Base-by-base conservation (phyloP, 2,329 filamentous ascomycete species). In the Verticillium nonalfalfae region DNA sequence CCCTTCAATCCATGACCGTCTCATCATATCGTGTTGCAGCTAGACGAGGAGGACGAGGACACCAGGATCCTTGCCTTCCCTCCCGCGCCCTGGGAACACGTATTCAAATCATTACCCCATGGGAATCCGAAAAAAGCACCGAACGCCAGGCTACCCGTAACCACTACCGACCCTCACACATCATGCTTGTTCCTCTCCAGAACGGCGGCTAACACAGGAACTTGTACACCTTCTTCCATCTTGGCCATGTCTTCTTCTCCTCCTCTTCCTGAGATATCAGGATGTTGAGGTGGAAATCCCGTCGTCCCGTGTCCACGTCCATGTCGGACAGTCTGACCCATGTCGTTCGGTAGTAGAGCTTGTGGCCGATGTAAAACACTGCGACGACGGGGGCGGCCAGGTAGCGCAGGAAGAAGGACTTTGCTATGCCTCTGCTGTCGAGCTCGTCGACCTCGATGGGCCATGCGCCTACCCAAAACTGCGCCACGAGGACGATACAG, bases 401-500 rank as follows among this genome's bases (percentile, higher is more conserved):
- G 72, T 89, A 92, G 64, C 84, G 81, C 62, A 88, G 76, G 75
- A 96, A 96, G 75, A 94, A 96, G 66, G 80, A 86, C 64, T 85
- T 73, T 0, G 84, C 83, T 50, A 86, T 77, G 7, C 79, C 72
- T 1, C 68, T 54, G 4, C 77, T 64, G 0, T 78, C 78, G 73
- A 79, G 78, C 0, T 74, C 60, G 4, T 70, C 68, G 69, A 84
- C 88, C 31, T 79, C 83, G 57, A 94, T 82, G 4, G 93, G 93
- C 71, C 87, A 93, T 4, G 90, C 87, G 34, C 90, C 91, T 58
- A 90, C 88, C 90, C 92, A 97, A 78, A 96, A 94, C 73, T 97
- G 93, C 1, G 90, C 91, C 56, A 90, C 72, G 34, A 97, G 81
- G 35, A 97, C 87, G 45, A 94, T 76, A 21, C 82, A 61, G 75